A percentile compares a stretch with the other conserved stretches of the same genome.
Conservation (phyloP, 306 rosid species). For the Myrica gale region DNA sequence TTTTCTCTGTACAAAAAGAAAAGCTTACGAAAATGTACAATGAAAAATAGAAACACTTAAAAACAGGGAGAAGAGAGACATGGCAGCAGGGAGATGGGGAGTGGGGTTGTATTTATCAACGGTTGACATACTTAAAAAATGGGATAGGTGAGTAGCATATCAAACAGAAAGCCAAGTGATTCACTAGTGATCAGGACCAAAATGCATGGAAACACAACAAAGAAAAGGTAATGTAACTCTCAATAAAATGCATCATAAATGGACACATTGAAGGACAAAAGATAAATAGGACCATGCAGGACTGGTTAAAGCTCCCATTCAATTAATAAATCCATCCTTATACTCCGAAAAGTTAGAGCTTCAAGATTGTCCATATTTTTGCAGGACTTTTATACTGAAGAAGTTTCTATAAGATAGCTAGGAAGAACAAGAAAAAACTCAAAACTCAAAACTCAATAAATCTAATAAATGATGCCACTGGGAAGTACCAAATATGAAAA, state of each 20-base stretch:
- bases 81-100: background rate
- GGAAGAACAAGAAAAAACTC: too few species aligned
- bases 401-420: too few species aligned
- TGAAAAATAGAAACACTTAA: too few species aligned
- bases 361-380: background rate
- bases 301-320: background rate
- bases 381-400: background rate
- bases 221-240: slow-evolving; percentile 3
- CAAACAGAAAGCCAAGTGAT: background rate
- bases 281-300: background rate
- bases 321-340: background rate
- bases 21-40: background rate
- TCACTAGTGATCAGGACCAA: slow-evolving; percentile 2
- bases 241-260: background rate
- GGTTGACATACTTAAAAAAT: background rate
- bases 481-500: too few species aligned
- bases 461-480: too few species aligned
- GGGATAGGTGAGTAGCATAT: background rate
- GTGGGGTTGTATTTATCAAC: slow-evolving; percentile 4
- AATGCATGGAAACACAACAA: slow-evolving; percentile 16
- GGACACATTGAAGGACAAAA: background rate
- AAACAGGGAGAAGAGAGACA: background rate
- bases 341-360: too few species aligned
- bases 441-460: too few species aligned
- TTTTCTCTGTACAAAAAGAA: slow-evolving; percentile 66